These are phyloP conservation scores for Yamadazyma siamensis DNA, from an alignment of 1,139 yeast species.

Conservation along the genomic window DNA sequence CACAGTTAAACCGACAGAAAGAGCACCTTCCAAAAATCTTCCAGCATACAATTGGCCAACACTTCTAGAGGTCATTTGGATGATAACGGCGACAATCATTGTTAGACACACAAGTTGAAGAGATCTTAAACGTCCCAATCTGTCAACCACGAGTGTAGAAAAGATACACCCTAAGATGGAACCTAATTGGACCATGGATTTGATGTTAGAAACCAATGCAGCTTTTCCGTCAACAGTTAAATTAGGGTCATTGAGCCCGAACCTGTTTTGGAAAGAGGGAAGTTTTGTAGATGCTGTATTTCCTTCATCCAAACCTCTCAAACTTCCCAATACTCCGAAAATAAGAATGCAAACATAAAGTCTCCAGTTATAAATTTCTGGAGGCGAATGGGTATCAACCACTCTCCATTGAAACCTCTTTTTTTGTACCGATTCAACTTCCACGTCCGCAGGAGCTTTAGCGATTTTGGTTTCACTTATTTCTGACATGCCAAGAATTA, in stretches of 20 bases:
- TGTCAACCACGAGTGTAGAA: constrained; percentile 45
- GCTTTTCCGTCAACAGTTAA: constrained; percentile 32
- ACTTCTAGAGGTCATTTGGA: constrained; percentile 37
- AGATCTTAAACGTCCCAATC: constrained; percentile 47
- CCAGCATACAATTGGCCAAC: constrained; percentile 49
- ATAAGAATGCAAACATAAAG: constrained; percentile 41
- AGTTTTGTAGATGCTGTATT: constrained; percentile 40
- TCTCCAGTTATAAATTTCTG: constrained; percentile 28
- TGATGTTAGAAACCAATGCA: constrained; percentile 45
- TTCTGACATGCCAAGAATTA: constrained; percentile 1
- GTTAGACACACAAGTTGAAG: constrained; percentile 35
- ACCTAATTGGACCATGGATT: constrained; percentile 56
- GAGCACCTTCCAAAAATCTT: constrained; percentile 43
- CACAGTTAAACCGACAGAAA: constrained; percentile 52
- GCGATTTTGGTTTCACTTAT: constrained; percentile 1
- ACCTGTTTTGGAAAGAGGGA: constrained; percentile 37
- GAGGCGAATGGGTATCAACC: constrained; percentile 19
- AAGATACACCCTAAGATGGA: constrained; percentile 49
- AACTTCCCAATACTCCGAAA: constrained; percentile 52
- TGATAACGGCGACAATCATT: constrained; percentile 42
- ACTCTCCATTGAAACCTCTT: constrained; percentile 24
- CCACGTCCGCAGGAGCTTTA: background rate
- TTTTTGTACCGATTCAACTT: constrained; percentile 1
- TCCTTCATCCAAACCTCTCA: constrained; percentile 60
- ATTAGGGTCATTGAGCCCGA: constrained; percentile 38